Conservation (phyloP, 2,329 filamentous ascomycete species). For the Clonostachys sp. region DNA sequence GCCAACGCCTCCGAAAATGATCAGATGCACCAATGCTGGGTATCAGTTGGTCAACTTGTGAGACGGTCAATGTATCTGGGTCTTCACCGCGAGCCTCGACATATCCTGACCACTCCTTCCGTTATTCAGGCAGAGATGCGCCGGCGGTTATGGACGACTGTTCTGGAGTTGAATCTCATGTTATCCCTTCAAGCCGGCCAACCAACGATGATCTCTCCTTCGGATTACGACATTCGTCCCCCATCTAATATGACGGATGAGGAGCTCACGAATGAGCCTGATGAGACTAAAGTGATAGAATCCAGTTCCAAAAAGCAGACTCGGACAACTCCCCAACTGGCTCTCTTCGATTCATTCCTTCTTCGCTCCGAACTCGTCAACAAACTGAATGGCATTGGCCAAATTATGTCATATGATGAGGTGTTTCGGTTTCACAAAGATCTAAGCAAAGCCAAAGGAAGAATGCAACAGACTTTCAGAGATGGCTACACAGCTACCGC, state of each 20-base stretch:
- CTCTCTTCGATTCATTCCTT: not conserved
- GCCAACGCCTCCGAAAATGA: conserved; percentile 9
- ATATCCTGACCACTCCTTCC: conserved; percentile 13
- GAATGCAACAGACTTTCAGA: not conserved
- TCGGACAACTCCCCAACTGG: not conserved
- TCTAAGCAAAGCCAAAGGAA: not conserved
- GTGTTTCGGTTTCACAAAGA: not conserved
- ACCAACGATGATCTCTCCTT: not conserved
- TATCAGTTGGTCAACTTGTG: conserved; percentile 17
- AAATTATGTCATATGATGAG: not conserved
- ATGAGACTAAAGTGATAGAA: no score
- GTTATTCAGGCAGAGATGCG: conserved; percentile 19
- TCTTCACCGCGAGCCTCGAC: conserved; percentile 22
- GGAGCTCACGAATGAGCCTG: not conserved
- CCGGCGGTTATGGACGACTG: conserved; percentile 21
- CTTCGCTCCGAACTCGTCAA: not conserved
- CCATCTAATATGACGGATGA: not conserved
- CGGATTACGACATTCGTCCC: conserved; percentile 1
- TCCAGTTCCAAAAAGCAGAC: not conserved
- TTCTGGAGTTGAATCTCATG: conserved; percentile 6
- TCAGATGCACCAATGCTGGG: conserved; percentile 16
- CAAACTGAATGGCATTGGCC: not conserved
- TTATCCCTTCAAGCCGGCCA: conserved; percentile 1
- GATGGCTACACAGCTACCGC: not conserved
- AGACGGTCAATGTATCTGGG: conserved; percentile 23